Conservation (phyloP, 1,284 basidiomycete genomes). For the Pyrrhoderma lamaoense region DNA sequence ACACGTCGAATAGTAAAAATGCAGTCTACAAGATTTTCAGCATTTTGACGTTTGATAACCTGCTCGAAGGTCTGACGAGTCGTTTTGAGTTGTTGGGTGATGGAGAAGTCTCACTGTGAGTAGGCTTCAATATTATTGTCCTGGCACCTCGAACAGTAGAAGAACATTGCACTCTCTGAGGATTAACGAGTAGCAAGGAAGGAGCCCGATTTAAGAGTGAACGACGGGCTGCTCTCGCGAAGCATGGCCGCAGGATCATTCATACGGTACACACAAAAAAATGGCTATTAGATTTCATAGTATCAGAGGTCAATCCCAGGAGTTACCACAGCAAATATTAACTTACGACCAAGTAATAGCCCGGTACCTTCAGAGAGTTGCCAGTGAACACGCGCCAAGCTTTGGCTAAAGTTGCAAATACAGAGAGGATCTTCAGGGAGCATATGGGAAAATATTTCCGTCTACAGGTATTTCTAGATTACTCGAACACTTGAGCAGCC, state of each 20-base stretch:
- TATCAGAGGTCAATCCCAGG: background rate
- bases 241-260: conserved; percentile 16
- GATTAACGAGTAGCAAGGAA: no score
- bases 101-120: background rate
- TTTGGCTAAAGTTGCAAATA: no score
- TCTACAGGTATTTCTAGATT: background rate
- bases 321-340: no score
- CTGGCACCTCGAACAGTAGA: no score
- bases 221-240: background rate
- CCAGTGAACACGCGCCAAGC: no score
- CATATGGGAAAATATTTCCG: background rate
- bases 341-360: no score
- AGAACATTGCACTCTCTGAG: no score
- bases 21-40: conserved; percentile 1
- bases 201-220: no score
- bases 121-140: no score
- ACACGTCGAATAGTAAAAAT: background rate
- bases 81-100: conserved; percentile 3
- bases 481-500: conserved; percentile 3
- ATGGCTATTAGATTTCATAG: no score
- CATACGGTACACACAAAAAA: conserved; percentile 1
- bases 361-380: no score
- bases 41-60: background rate
- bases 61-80: background rate
- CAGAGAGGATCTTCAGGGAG: background rate